These are phyloP conservation scores for Stephanodiscus triporus DNA, from an alignment of 108 stramenopile species.

Conservation along the genomic window DNA sequence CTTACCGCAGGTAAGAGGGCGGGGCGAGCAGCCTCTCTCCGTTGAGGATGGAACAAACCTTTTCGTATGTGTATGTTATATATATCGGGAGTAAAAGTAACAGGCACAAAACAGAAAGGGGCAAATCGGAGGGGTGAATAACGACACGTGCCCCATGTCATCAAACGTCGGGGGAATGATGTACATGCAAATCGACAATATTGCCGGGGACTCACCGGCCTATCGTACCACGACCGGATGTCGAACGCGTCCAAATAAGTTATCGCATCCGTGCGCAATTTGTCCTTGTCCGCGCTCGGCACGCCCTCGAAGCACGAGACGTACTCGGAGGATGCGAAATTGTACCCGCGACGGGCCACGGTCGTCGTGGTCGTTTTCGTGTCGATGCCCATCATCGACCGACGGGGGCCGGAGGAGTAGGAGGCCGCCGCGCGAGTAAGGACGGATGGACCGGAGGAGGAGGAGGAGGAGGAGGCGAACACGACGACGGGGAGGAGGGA, in stretches of 20 bases:
- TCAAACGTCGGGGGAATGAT: not conserved
- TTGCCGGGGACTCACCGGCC: slow-evolving; percentile 56
- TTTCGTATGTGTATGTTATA: not conserved
- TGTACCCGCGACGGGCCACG: slow-evolving; percentile 41
- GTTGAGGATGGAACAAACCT: slow-evolving; percentile 57
- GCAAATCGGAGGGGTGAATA: no score
- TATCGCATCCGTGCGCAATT: slow-evolving; percentile 60
- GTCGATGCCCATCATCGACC: no score
- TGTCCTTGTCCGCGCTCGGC: slow-evolving; percentile 56
- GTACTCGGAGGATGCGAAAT: slow-evolving; percentile 82
- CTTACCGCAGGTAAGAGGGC: slow-evolving; percentile 25
- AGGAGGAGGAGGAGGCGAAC: not conserved
- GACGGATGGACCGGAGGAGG: not conserved
- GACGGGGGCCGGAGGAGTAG: no score
- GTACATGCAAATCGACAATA: not conserved
- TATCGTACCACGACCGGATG: slow-evolving; percentile 63
- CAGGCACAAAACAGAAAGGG: no score
- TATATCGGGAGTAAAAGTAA: no score
- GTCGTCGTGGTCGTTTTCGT: not conserved
- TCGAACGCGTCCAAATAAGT: slow-evolving; percentile 70
- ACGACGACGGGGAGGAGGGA: not conserved
- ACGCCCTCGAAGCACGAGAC: slow-evolving; percentile 64
- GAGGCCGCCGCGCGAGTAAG: no score
- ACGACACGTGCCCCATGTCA: not conserved
- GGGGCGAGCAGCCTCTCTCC: slow-evolving; percentile 55